Evolutionary conservation across 208 protist species (phyloP), one percentile per base, ranked within the genome.

Genomic region (Tritrichomonas foetus): DNA sequence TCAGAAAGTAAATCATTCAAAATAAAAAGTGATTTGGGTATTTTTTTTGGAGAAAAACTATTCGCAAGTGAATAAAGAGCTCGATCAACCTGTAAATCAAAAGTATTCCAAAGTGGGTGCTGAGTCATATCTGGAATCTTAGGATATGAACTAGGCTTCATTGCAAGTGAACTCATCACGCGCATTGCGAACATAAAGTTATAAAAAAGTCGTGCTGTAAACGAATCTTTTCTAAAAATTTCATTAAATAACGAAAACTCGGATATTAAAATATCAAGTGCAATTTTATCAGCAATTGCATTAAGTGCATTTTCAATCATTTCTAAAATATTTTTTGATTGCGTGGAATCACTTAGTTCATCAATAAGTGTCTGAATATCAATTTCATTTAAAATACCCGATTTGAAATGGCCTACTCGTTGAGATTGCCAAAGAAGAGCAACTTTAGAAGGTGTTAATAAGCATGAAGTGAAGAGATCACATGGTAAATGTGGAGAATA

Each of bases 391-490:
- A 89, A 47, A 20, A 89, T 27, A 33, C 78, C 78, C 11, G 78
- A 53, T 36, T 57, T 25, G 16, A 89, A 53, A 89, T 89, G n/a
- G 8, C 16, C 25, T 39, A 47, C 33, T 33, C 57, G 14, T 49
- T 89, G 44, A 57, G 78, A 89, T 36, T 57, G 78, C 47, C 78
- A 57, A 11, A 89, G 27, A 5, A 89, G 16, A 39, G 78, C 78
- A 39, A 89, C 41, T 33, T 49, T 89, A 14, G 47, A 13, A 39
- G 78, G 78, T 53, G 78, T 89, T 36, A 89, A 50, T 39, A 89
- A 57, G 41, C 78, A 89, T 1, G 78, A 89, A 39, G 78, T 89
- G 20, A 89, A 89, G 13, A 89, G 22, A 89, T 89, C 78, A 14
- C 25, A 89, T 39, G 78, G 78, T 27, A 89, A 5, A 27, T 53